Base-by-base conservation (phyloP, 495 filamentous ascomycete genomes). In the Astrothelium subdiscretum region DNA sequence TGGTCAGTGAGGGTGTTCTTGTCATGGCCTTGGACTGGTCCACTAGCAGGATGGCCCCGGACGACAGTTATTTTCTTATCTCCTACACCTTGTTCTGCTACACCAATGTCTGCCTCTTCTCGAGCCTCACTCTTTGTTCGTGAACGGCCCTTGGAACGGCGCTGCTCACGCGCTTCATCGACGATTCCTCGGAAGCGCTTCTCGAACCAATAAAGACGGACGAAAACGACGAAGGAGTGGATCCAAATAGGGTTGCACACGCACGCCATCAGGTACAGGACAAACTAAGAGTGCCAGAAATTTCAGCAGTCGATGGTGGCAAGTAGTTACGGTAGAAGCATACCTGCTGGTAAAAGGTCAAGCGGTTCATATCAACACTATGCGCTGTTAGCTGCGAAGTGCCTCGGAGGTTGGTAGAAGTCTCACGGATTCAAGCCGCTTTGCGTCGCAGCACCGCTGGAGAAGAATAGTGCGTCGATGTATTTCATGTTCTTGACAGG, bases 191-290 rank as follows among this genome's bases (percentile, higher is more conserved):
- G 84, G 67, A 98, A 96, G 2, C 91, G 83, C 70, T 92, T 96
- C 75, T 97, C 92, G 68, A 98, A 98, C 92, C 92, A 97, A 74
- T 96, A 96, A 3, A 97, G 76, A 2, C 94, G 88, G 24, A 97
- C 77, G 67, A 95, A 95, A 0, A 97, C 92, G 31, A 97, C 87
- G 32, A 83, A 86, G 6, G 86, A 80, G 71, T 96, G 84, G 73
- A 98, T 92, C 61, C 89, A 87, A 63, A 98, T 96, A 2, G 94
- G 94, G 51, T 91, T 98, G 32, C 66, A 70, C 31, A 76, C 44
- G 65, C 66, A 74, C 4, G 87, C 83, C 26, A 92, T 65, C 0
- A 87, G 73, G 1, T 87, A 74, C 24, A 89, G 74, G 32, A 89
- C 68, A 60, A 62, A 71, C 59, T 67, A 69, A 51, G 27, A 35